Evolutionary conservation across 2,329 filamentous ascomycete species (phyloP), one percentile per base, ranked within the genome.

Genomic region (Alternaria atra): DNA sequence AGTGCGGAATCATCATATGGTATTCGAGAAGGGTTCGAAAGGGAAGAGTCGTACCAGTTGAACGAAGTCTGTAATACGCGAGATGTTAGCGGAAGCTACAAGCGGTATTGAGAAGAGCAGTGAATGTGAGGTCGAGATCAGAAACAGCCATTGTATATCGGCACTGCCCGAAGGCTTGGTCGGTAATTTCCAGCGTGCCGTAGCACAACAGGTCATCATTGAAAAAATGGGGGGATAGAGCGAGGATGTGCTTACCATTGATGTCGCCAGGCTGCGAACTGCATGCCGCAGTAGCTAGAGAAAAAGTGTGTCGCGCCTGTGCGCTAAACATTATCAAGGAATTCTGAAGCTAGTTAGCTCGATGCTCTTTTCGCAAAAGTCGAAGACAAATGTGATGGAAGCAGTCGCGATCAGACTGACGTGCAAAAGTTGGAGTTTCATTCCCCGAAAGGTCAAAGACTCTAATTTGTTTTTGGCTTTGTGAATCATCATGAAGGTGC

Each of bases 1-100:
- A 97, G 93, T 97, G 93, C 93, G 92, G 85, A 91, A 62, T 93
- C 91, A 93, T 94, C 91, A 92, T 88, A 71, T 74, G 78, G 66
- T 60, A 42, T 52, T 61, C 35, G 59, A 46, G 39, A 35, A 48
- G 34, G 47, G 40, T 15, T 58, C 62, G 55, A 40, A 42, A 42
- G 66, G 69, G 61, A 48, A 54, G 44, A 52, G 61, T 63, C 68
- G 61, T 73, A 77, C 73, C 79, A 69, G 42, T 55, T 34, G 51
- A 37, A 30, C 17, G 10, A n/a, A 20, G 10, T 44, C 62, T 68
- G 20, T 47, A 56, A 29, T 46, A 50, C 30, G 29, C 48, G 7
- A 43, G 20, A 27, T 44, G 54, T 72, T 58, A 73, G 65, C 67
- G 66, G 56, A 48, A 47, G 61, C 50, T 35, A 58, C 3, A 37